Evolutionary conservation across 176 grass and related monocot genomes (phyloP), one percentile per base, ranked within the genome.

Genomic region (Avena eriantha): DNA sequence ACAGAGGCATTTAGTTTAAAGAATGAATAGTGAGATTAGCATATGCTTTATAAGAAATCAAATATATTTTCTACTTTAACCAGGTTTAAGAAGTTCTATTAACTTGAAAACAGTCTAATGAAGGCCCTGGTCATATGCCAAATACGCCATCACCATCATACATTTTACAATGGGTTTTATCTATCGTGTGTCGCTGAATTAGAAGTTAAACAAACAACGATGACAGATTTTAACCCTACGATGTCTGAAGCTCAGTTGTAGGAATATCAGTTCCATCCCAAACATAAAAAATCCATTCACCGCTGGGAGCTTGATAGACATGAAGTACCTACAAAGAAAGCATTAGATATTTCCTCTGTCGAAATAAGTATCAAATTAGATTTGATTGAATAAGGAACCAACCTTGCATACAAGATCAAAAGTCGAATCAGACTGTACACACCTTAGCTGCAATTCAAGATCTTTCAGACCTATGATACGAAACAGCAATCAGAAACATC

Each of bases 331-430:
- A 86, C 47, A 92, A 58, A 91, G 36, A 82, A 58, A 48, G 82
- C 59, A 17, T 12, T 74, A 66, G 4, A 23, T 33, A 45, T 31
- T 78, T 22, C 47, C n/a, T 78, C 3, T 83, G 14, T 41, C 2
- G 12, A 85, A 89, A 74, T 78, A 65, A 86, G 33, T 77, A 69
- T 86, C 50, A 23, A 69, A 46, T 36, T 76, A 31, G 80, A 65
- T 49, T 48, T 48, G 81, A 64, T 50, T 73, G 23, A 36, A 81
- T 86, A 80, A 70, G 68, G 43, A 83, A 84, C 78, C 29, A 77
- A 90, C 95, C 95, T 95, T 93, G 88, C 95, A 98, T 81, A 98
- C 63, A 82, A 95, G 83, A 92, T 98, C 86, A 93, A 92, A 98
- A 78, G 80, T 69, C 84, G 56, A 69, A 83, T 82, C 88, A 36